Conservation (phyloP, 371 early-diverging fungal genomes). For the Mortierella sp. region DNA sequence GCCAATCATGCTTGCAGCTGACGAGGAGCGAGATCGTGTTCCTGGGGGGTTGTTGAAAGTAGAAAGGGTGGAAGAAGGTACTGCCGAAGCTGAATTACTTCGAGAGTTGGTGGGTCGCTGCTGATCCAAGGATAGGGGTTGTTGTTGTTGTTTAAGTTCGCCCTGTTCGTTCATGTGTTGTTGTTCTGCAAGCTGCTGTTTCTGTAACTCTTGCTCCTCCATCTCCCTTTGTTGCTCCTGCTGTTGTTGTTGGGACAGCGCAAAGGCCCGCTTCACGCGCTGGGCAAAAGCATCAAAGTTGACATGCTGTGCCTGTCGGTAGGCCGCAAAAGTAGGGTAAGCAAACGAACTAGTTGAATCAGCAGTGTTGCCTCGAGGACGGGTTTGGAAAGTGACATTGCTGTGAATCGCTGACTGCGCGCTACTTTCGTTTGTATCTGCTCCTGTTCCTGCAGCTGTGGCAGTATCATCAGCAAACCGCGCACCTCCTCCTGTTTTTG, state of each 20-base stretch:
- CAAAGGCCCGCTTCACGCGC: conserved; percentile 45
- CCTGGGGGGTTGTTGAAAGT: conserved; percentile 1
- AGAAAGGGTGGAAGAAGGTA: neutral
- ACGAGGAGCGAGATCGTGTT: conserved; percentile 42
- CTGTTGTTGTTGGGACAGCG: conserved; percentile 25
- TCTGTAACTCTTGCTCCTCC: conserved; percentile 13
- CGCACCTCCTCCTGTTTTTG: conserved; percentile 5
- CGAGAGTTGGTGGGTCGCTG: conserved; percentile 25
- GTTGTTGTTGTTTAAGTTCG: neutral
- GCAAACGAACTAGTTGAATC: conserved; percentile 41
- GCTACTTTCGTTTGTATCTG: neutral
- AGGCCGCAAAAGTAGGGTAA: conserved; percentile 53
- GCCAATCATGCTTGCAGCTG: conserved; percentile 50
- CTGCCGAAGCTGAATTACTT: conserved; percentile 13
- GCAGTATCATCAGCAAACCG: conserved; percentile 29
- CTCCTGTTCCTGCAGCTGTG: neutral
- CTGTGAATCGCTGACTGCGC: neutral
- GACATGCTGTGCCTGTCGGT: conserved; percentile 53
- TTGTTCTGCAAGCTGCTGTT: conserved; percentile 13
- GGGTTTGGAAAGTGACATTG: conserved; percentile 50
- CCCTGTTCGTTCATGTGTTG: neutral
- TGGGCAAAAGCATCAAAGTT: conserved; percentile 49
- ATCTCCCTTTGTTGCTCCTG: conserved; percentile 13
- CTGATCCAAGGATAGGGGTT: neutral
- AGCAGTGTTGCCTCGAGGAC: conserved; percentile 39